A percentile compares a stretch with the other conserved stretches of the same genome.
Conservation (phyloP, 106 monocot genomes). For the Dendrobium officinale region DNA sequence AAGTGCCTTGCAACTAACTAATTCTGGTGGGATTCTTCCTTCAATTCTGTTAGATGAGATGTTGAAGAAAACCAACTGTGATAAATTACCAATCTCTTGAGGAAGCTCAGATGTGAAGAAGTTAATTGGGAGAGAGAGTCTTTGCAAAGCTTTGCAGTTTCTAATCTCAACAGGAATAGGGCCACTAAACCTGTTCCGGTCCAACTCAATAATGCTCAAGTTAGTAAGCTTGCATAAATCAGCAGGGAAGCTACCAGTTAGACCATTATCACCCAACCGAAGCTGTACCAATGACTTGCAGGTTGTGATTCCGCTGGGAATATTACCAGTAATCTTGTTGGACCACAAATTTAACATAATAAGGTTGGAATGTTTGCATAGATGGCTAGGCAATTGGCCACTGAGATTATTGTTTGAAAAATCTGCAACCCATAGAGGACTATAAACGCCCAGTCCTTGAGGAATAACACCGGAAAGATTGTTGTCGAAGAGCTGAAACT, state of each 20-base stretch:
- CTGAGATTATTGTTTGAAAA: conserved; percentile 79
- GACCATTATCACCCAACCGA: conserved; percentile 59
- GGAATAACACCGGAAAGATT: conserved; percentile 69
- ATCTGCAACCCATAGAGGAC: conserved; percentile 83
- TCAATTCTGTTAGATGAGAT: conserved; percentile 64
- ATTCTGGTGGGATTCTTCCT: conserved; percentile 52
- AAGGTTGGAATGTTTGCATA: conserved; percentile 71
- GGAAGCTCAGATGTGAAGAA: conserved; percentile 64
- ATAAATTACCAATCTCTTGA: conserved; percentile 56
- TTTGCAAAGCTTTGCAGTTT: conserved; percentile 58
- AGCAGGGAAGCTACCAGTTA: conserved; percentile 79
- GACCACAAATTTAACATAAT: conserved; percentile 70
- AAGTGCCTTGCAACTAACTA: conserved; percentile 65
- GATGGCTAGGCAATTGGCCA: conserved; percentile 57
- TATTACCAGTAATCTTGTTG: conserved; percentile 72
- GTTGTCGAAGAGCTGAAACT: conserved; percentile 82
- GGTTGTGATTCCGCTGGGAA: conserved; percentile 53
- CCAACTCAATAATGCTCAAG: conserved; percentile 59
- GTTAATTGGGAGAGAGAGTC: conserved; percentile 62
- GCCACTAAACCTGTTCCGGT: conserved; percentile 76
- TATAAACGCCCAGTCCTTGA: conserved; percentile 55
- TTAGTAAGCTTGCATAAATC: conserved; percentile 63
- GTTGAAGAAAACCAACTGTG: conserved; percentile 72
- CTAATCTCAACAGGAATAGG: conserved; percentile 68
- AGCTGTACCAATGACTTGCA: conserved; percentile 82